These are phyloP conservation scores for Alternaria sp. DNA, from an alignment of 2,329 filamentous ascomycete species.

Conservation along the genomic window DNA sequence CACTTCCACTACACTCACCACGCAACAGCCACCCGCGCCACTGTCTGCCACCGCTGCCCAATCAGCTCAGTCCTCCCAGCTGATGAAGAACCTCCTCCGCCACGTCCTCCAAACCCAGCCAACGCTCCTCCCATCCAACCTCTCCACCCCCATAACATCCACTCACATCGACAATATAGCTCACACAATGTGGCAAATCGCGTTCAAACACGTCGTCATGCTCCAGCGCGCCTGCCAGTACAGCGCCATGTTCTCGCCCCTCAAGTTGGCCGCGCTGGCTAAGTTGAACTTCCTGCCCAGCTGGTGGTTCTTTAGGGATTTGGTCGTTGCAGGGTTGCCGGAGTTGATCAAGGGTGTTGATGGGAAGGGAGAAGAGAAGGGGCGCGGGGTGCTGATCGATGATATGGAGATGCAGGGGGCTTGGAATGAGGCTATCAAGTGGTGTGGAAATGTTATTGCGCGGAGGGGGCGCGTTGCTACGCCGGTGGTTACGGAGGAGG, in stretches of 20 bases:
- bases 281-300: conserved; percentile 26
- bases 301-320: conserved; percentile 27
- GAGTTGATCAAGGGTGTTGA: not conserved
- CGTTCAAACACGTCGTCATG: conserved; percentile 3
- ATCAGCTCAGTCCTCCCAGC: not conserved
- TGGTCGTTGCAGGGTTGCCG: not conserved
- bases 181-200: conserved; percentile 21
- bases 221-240: conserved; percentile 11
- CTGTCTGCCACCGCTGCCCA: not conserved
- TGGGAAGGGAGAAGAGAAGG: too few relatives aligned
- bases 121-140: not conserved
- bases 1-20: not conserved
- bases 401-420: conserved; percentile 14
- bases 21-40: fast-evolving
- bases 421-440: conserved; percentile 1
- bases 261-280: conserved; percentile 24
- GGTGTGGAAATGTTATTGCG: not conserved
- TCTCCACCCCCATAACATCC: not conserved
- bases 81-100: not conserved
- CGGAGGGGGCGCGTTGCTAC: not conserved
- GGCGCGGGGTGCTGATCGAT: not conserved
- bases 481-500: not conserved
- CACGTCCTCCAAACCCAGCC: not conserved
- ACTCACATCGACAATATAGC: conserved; percentile 11
- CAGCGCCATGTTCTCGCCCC: conserved; percentile 9